These are phyloP conservation scores for Talaromyces sp. DNA, from an alignment of 2,329 filamentous ascomycete species.

Conservation along the genomic window DNA sequence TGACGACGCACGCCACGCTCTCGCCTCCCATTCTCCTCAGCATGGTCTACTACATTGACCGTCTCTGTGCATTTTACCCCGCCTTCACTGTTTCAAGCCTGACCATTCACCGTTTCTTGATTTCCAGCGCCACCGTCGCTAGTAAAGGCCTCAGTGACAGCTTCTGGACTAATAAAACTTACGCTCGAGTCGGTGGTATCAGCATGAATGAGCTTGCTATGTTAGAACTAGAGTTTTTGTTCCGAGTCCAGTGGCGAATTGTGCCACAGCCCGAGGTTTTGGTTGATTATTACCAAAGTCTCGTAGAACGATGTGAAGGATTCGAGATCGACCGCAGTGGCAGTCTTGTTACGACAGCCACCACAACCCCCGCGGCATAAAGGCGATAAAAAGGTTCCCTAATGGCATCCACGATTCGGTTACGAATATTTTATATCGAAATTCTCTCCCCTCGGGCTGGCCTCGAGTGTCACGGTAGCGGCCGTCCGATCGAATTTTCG, in stretches of 20 bases:
- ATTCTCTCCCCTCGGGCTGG: conserved; percentile 19
- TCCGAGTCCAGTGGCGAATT: conserved; percentile 93
- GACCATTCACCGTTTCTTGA: conserved; percentile 95
- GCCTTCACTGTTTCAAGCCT: conserved; percentile 96
- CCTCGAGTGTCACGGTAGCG: conserved; percentile 15
- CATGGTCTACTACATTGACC: conserved; percentile 99
- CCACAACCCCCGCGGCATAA: conserved; percentile 18
- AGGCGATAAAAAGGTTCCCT: background rate
- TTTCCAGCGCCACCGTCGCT: conserved; percentile 91
- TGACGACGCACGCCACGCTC: conserved; percentile 91
- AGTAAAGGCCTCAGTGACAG: conserved; percentile 94
- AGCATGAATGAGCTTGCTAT: conserved; percentile 86
- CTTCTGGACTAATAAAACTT: conserved; percentile 98
- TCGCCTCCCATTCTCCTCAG: conserved; percentile 92
- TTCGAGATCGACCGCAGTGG: conserved; percentile 54
- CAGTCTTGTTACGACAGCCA: conserved; percentile 9
- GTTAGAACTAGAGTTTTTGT: conserved; percentile 89
- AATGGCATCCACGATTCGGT: background rate
- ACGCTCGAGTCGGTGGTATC: conserved; percentile 90
- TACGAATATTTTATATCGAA: conserved; percentile 1
- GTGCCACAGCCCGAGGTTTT: conserved; percentile 93
- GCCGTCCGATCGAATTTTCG: background rate
- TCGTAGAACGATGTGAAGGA: conserved; percentile 70
- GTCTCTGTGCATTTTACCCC: conserved; percentile 86
- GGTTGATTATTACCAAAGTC: conserved; percentile 86